These are phyloP conservation scores for Rutstroemia sydowiana DNA, from an alignment of 2,329 filamentous ascomycete genomes.

Conservation along the genomic window DNA sequence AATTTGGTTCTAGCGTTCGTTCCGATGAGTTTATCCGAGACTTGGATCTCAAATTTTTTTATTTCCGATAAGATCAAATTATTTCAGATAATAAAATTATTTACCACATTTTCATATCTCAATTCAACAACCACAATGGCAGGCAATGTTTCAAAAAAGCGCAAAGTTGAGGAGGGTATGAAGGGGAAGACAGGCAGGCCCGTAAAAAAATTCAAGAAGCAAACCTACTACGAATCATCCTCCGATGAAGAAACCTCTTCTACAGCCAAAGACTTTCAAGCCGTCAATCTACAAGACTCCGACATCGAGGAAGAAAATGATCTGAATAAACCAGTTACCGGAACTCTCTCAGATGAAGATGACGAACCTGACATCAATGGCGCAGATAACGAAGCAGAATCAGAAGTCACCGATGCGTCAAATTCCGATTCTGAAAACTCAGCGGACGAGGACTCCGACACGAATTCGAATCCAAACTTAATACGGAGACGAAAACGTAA, in stretches of 20 bases:
- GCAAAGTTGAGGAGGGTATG: slow-evolving; percentile 53
- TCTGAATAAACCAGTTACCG: slow-evolving; percentile 21
- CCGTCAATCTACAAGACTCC: slow-evolving; percentile 40
- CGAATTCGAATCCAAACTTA: slow-evolving; percentile 36
- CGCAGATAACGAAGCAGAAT: slow-evolving; percentile 15
- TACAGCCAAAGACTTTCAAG: slow-evolving; percentile 37
- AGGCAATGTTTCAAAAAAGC: slow-evolving; percentile 38
- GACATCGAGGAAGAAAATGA: slow-evolving; percentile 29
- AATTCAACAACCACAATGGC: slow-evolving; percentile 23
- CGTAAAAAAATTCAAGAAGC: slow-evolving; percentile 55
- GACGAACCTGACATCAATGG: slow-evolving; percentile 20
- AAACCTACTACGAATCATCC: slow-evolving; percentile 52
- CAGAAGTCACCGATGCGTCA: slow-evolving; percentile 32
- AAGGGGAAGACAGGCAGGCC: slow-evolving; percentile 40
- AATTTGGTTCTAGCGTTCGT: slow-evolving; percentile 6
- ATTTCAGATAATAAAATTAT: not conserved
- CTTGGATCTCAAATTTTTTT: too few relatives aligned
- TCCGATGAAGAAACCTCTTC: slow-evolving; percentile 41
- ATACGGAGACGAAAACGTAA: slow-evolving; percentile 71
- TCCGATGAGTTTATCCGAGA: slow-evolving; percentile 3
- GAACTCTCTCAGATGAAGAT: slow-evolving; percentile 22
- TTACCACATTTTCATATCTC: not conserved
- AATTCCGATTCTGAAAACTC: slow-evolving; percentile 30
- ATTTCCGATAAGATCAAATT: slow-evolving; percentile 11
- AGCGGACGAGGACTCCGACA: slow-evolving; percentile 31